These are phyloP conservation scores for Fomitopsis serialis DNA, from an alignment of 768 basidiomycete genomes.

Conservation along the genomic window DNA sequence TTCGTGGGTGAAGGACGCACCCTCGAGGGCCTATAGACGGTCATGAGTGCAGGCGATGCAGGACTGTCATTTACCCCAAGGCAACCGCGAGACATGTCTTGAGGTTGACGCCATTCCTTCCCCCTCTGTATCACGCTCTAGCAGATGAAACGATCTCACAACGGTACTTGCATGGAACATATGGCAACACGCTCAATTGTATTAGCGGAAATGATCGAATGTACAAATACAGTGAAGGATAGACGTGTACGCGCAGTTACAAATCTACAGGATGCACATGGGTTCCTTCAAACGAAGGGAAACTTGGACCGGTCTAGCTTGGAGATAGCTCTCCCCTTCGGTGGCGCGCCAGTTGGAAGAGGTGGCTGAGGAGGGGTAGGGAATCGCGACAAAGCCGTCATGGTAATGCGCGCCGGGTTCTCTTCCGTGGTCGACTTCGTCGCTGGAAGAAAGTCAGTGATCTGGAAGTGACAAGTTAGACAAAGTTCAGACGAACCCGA, in stretches of 20 bases:
- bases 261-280: background rate
- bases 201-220: background rate
- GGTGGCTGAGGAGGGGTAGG: constrained; percentile 19
- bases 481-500: too few species aligned
- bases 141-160: too few species aligned
- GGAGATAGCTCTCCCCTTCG: constrained; percentile 9
- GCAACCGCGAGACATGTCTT: too few species aligned
- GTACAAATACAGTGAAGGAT: constrained; percentile 1
- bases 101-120: too few species aligned
- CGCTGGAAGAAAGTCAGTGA: too few species aligned
- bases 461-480: too few species aligned
- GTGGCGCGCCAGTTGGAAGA: background rate
- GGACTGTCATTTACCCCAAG: too few species aligned
- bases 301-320: constrained; percentile 26
- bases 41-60: too few species aligned
- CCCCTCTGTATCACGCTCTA: too few species aligned
- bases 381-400: constrained; percentile 33
- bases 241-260: background rate
- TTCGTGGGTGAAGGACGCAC: background rate
- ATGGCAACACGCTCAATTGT: too few species aligned
- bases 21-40: background rate
- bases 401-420: constrained; percentile 6
- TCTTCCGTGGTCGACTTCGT: background rate
- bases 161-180: too few species aligned
- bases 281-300: constrained; percentile 20